Evolutionary conservation across 768 basidiomycete species (phyloP).

Genomic region (Mrakia blollopis): DNA sequence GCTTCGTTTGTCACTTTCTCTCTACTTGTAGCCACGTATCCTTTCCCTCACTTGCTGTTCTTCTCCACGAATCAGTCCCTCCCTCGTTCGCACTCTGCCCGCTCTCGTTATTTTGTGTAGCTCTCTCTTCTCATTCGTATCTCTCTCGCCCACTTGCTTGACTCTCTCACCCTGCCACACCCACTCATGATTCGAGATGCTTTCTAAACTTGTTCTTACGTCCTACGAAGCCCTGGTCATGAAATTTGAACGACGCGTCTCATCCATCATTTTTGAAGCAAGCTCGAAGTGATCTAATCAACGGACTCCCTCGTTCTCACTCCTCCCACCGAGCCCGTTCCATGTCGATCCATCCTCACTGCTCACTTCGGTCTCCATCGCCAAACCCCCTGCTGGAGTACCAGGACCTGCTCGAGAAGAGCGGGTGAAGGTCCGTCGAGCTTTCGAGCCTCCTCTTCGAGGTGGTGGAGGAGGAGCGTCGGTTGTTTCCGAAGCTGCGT

Average conservation of each 20-base stretch:
- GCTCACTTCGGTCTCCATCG: neutral
- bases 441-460: neutral
- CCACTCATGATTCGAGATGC: too few species aligned
- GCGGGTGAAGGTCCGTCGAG: neutral
- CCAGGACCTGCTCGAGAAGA: too few species aligned
- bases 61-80: neutral
- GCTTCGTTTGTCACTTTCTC: neutral
- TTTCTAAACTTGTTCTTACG: too few species aligned
- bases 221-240: too few species aligned
- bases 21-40: neutral
- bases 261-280: too few species aligned
- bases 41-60: neutral
- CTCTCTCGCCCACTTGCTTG: too few species aligned
- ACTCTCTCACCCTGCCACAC: too few species aligned
- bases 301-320: neutral
- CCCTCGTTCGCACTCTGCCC: neutral
- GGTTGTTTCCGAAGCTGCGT: neutral
- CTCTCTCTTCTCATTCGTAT: neutral
- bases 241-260: too few species aligned
- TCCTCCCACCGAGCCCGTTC: neutral
- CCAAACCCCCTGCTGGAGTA: neutral
- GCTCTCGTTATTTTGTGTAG: neutral
- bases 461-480: neutral
- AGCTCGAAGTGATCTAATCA: too few species aligned
- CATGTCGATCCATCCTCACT: neutral